Conservation (phyloP, 345 rosid genomes). For the Jatropha curcas region DNA sequence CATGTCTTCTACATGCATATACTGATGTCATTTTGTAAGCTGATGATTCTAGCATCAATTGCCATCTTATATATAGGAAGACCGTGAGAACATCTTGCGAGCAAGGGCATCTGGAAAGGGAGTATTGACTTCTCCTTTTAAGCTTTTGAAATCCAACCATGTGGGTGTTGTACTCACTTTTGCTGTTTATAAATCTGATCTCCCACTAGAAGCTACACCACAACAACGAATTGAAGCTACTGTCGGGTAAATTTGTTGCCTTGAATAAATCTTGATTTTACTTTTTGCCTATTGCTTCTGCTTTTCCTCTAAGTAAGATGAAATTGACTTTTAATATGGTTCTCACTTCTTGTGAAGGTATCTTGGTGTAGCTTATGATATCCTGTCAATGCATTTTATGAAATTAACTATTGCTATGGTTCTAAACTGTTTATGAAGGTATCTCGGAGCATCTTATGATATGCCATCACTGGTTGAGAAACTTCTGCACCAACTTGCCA, state of each 20-base stretch:
- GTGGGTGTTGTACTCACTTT: conserved; percentile 92
- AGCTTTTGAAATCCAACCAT: conserved; percentile 88
- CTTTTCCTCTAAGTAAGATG: not conserved
- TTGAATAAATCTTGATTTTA: conserved; percentile 6
- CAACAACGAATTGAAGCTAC: conserved; percentile 71
- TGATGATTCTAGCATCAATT: conserved; percentile 14
- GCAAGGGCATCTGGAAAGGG: conserved; percentile 97
- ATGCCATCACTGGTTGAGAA: conserved; percentile 93
- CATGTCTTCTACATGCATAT: not conserved
- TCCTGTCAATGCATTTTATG: conserved; percentile 70
- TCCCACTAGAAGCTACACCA: conserved; percentile 70
- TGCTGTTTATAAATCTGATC: conserved; percentile 71
- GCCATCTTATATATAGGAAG: conserved; percentile 56
- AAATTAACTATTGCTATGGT: conserved; percentile 6
- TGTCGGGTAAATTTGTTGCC: conserved; percentile 60
- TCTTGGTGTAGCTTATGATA: conserved; percentile 95
- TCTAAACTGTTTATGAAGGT: too few relatives aligned
- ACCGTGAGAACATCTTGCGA: conserved; percentile 84
- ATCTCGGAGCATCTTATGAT: conserved; percentile 96
- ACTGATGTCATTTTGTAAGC: not conserved
- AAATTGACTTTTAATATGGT: conserved; percentile 7
- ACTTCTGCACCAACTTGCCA: conserved; percentile 92
- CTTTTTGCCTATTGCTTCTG: not conserved
- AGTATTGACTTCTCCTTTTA: conserved; percentile 92
- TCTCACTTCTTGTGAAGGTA: conserved; percentile 54